Conservation (phyloP, 441 rosid species). For the Erodium trifolium region DNA sequence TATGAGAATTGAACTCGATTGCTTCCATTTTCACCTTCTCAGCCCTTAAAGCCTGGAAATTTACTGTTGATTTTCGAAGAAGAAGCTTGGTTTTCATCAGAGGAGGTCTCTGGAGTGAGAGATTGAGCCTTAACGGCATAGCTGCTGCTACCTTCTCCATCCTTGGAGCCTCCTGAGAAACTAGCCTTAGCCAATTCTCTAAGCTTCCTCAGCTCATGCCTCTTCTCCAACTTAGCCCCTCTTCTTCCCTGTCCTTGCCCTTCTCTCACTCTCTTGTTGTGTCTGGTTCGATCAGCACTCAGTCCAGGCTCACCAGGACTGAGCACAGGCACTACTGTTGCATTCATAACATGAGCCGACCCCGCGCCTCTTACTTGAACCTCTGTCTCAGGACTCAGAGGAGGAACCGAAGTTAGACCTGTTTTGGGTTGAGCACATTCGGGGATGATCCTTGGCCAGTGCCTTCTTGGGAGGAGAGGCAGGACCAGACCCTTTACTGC, state of each 20-base stretch:
- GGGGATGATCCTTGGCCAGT: constrained; percentile 4
- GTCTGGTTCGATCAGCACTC: constrained; percentile 14
- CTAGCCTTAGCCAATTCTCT: constrained; percentile 36
- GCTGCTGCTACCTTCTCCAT: constrained; percentile 1
- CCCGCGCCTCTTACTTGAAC: constrained; percentile 17
- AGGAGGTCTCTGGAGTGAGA: constrained; percentile 13
- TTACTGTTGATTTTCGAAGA: constrained; percentile 11
- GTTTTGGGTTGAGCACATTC: constrained; percentile 14
- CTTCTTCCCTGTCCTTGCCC: background rate
- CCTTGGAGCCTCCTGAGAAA: constrained; percentile 19
- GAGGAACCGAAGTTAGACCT: constrained; percentile 10
- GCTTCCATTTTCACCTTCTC: background rate
- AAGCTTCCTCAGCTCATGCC: constrained; percentile 27
- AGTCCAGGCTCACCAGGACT: constrained; percentile 33
- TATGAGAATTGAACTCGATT: background rate
- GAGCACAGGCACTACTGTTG: constrained; percentile 22
- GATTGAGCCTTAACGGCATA: constrained; percentile 8
- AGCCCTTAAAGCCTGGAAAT: no score
- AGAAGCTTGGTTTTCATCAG: constrained; percentile 21
- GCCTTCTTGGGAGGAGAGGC: constrained; percentile 21
- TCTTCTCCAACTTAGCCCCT: background rate
- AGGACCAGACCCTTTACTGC: constrained; percentile 5
- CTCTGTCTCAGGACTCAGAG: constrained; percentile 18
- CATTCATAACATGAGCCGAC: constrained; percentile 14
- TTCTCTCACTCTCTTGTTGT: constrained; percentile 21